Percentiles rank a stretch among this genome's conserved stretches.
phyloP scores from a whole-genome alignment of 2,329 filamentous ascomycete genomes.

The Colletotrichum euphorbiae region DNA sequence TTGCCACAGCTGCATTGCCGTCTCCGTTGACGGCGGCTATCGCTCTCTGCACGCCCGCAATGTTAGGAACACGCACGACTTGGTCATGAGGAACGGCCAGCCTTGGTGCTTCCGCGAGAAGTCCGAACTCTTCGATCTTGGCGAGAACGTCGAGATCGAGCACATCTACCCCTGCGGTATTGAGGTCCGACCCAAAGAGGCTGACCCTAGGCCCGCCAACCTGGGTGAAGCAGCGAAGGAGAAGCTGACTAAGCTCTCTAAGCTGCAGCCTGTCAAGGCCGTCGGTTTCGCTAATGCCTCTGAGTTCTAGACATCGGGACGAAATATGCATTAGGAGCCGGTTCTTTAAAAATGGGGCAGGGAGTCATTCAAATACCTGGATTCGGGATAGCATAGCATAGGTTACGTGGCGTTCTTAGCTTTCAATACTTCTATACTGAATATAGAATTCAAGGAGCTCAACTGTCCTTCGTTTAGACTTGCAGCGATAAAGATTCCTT shows the following conservation, averaged over 20 bases:
- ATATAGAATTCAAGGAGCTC: no score
- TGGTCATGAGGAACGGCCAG: slow-evolving; percentile 48
- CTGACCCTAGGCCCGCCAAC: neutral
- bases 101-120: slow-evolving; percentile 52
- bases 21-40: slow-evolving; percentile 47
- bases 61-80: slow-evolving; percentile 45
- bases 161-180: slow-evolving; percentile 41
- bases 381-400: slow-evolving; percentile 39
- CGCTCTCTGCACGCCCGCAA: slow-evolving; percentile 41
- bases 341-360: neutral
- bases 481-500: no score
- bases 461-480: no score
- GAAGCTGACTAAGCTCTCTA: slow-evolving; percentile 27
- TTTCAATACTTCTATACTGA: neutral
- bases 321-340: neutral
- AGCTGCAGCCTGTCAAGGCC: slow-evolving; percentile 24
- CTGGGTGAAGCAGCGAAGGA: slow-evolving; percentile 19
- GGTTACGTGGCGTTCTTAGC: neutral
- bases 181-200: slow-evolving; percentile 20
- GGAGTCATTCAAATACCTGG: neutral
- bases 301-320: neutral
- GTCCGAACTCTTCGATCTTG: slow-evolving; percentile 45
- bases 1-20: slow-evolving; percentile 50
- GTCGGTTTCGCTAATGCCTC: slow-evolving; percentile 25
- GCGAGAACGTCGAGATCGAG: slow-evolving; percentile 40